A percentile compares a stretch with the other conserved stretches of the same genome.
Evolutionary conservation across 306 rosid species (phyloP).

Genomic region (Rosa multiflora): DNA sequence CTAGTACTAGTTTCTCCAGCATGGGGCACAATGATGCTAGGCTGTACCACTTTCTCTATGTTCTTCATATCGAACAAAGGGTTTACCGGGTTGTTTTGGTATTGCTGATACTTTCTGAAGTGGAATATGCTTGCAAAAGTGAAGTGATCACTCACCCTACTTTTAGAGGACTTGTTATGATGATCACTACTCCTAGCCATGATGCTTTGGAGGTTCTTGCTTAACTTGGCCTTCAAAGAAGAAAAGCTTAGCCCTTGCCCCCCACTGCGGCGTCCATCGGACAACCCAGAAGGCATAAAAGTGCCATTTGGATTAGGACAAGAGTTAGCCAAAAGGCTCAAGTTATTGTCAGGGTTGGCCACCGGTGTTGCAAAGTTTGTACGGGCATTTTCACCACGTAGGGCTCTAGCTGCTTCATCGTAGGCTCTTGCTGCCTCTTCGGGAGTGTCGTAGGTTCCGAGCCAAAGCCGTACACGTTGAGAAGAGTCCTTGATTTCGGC

Average conservation of each 20-base stretch:
- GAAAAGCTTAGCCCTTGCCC: slow-evolving; percentile 56
- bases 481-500: slow-evolving; percentile 96
- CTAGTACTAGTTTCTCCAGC: slow-evolving; percentile 1
- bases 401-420: slow-evolving; percentile 80
- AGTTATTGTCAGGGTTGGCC: neutral
- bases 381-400: slow-evolving; percentile 77
- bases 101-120: slow-evolving; percentile 39
- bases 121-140: slow-evolving; percentile 82
- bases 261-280: slow-evolving; percentile 25
- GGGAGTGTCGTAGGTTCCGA: slow-evolving; percentile 86
- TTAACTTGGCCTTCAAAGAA: slow-evolving; percentile 68
- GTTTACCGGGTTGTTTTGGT: slow-evolving; percentile 33
- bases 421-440: slow-evolving; percentile 94
- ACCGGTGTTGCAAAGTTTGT: slow-evolving; percentile 60
- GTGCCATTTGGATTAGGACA: slow-evolving; percentile 10
- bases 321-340: slow-evolving; percentile 19
- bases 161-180: slow-evolving; percentile 46
- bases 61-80: slow-evolving; percentile 35
- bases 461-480: slow-evolving; percentile 80
- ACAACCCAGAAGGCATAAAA: slow-evolving; percentile 6
- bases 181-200: slow-evolving; percentile 57
- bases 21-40: slow-evolving; percentile 79
- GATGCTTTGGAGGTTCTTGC: slow-evolving; percentile 77
- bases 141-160: slow-evolving; percentile 86
- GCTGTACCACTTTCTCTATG: slow-evolving; percentile 69